Percentiles rank a stretch among this genome's conserved stretches.
Evolutionary conservation across 192 early-diverging fungal genomes (phyloP).

Genomic region (Dispira parvispora): DNA sequence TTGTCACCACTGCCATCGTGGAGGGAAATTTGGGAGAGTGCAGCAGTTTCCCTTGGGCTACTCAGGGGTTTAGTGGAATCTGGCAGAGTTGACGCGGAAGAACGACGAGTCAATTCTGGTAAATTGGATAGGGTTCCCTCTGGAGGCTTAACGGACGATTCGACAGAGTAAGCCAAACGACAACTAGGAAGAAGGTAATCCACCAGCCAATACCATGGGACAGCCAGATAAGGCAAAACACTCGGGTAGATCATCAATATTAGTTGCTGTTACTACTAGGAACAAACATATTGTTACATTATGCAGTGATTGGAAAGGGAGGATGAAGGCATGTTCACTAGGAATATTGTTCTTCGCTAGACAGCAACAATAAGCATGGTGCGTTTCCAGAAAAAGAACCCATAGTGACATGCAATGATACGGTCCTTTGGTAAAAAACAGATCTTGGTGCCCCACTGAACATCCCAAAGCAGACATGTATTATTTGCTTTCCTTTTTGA

Average conservation of each 20-base stretch:
- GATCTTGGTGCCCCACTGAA: too few relatives aligned
- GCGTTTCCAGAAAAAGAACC: too few relatives aligned
- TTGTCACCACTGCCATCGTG: neutral
- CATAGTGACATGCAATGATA: too few relatives aligned
- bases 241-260: neutral
- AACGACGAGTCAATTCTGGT: constrained; percentile 1
- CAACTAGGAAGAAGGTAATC: neutral
- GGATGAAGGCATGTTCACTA: too few relatives aligned
- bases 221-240: neutral
- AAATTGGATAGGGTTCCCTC: neutral
- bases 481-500: too few relatives aligned
- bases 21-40: neutral
- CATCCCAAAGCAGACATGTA: too few relatives aligned
- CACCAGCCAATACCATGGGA: neutral
- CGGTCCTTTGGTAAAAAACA: too few relatives aligned
- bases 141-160: neutral
- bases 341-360: too few relatives aligned
- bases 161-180: neutral
- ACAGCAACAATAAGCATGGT: too few relatives aligned
- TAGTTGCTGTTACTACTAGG: neutral
- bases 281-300: neutral
- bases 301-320: too few relatives aligned
- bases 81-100: neutral
- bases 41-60: too few relatives aligned
- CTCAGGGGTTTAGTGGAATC: neutral